These are phyloP conservation scores for Microcera coccophila DNA, from an alignment of 2,329 filamentous ascomycete genomes.

Conservation along the genomic window DNA sequence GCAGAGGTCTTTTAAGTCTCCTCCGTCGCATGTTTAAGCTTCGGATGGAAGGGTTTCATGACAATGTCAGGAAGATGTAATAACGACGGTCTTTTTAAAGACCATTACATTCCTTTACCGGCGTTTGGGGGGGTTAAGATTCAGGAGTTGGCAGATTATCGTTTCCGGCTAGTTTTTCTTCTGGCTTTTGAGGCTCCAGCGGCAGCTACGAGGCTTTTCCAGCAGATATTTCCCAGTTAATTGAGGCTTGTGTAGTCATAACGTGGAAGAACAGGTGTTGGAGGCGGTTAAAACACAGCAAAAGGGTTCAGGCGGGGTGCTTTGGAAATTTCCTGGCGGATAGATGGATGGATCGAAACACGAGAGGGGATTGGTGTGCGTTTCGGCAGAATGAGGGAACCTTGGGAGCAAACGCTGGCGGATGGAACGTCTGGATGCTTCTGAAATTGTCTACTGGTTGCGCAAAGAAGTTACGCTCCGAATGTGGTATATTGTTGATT, in stretches of 20 bases:
- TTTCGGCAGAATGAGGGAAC: constrained; percentile 3
- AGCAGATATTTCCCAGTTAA: not conserved
- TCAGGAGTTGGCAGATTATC: constrained; percentile 27
- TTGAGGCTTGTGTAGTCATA: constrained; percentile 1
- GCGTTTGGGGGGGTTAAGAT: constrained; percentile 31
- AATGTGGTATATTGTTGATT: constrained; percentile 16
- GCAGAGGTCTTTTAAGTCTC: constrained; percentile 9
- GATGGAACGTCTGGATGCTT: constrained; percentile 20
- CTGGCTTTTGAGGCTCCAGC: constrained; percentile 3
- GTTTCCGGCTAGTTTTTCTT: constrained; percentile 9
- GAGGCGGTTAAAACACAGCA: constrained; percentile 4
- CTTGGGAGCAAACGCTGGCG: constrained; percentile 9
- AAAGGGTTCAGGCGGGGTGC: constrained; percentile 10
- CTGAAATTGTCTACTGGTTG: constrained; percentile 18
- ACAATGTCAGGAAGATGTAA: constrained; percentile 36
- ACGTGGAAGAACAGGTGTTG: constrained; percentile 4
- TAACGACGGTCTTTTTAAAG: constrained; percentile 34
- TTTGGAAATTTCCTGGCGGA: constrained; percentile 26
- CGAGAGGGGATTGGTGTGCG: constrained; percentile 12
- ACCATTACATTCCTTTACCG: constrained; percentile 38
- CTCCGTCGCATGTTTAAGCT: constrained; percentile 16
- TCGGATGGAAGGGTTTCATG: constrained; percentile 24
- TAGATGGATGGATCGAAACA: constrained; percentile 19
- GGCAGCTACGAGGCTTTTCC: not conserved
- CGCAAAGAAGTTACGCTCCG: constrained; percentile 11